Evolutionary conservation across 1,284 basidiomycete species (phyloP).

Genomic region (Leccinum pallidistipes): DNA sequence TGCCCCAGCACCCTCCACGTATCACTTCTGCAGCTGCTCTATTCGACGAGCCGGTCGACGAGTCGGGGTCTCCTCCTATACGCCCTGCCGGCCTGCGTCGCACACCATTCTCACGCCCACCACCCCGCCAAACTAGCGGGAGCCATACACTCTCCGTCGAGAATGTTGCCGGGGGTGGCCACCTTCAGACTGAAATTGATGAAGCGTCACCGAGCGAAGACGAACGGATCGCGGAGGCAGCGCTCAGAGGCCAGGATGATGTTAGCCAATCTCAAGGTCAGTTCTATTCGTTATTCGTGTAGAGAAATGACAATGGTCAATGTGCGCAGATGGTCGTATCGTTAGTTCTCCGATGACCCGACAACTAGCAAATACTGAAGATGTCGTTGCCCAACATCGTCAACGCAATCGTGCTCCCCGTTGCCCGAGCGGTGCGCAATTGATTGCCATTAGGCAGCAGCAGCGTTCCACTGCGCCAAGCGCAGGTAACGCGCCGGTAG

Average conservation of each 20-base stretch:
- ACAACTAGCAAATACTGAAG: neutral
- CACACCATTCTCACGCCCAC: neutral
- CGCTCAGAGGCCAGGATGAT: neutral
- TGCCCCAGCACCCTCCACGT: too few species aligned
- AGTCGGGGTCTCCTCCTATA: neutral
- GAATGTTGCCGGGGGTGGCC: neutral
- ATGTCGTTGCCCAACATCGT: neutral
- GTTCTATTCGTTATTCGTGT: neutral
- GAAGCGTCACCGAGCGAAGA: neutral
- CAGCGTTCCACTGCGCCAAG: neutral
- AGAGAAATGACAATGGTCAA: too few species aligned
- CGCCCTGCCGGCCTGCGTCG: neutral
- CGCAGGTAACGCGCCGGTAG: neutral
- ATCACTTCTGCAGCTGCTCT: neutral
- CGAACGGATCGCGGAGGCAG: neutral
- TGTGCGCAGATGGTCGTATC: too few species aligned
- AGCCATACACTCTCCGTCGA: neutral
- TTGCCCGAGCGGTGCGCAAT: neutral
- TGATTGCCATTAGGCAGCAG: neutral
- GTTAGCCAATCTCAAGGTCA: neutral
- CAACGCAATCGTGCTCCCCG: neutral
- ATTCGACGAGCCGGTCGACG: neutral
- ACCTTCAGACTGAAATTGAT: neutral
- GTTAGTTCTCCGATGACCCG: too few species aligned
- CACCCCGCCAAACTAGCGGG: neutral